phyloP scores from a whole-genome alignment of 148 eudicot species.

The Cornus suecica region DNA sequence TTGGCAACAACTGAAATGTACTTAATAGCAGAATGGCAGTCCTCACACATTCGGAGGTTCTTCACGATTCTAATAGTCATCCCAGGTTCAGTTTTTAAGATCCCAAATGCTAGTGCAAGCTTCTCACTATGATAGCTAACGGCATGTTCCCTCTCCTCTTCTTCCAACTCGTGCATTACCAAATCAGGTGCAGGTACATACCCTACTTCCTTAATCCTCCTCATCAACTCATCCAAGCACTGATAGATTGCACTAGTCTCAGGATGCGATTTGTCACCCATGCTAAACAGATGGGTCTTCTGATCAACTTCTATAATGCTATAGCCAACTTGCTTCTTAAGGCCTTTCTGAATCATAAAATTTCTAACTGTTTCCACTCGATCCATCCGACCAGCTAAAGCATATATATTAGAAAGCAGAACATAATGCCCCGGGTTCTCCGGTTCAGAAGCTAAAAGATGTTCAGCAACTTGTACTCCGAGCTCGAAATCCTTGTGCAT shows the following conservation, averaged over 20 bases:
- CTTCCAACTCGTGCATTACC: conserved; percentile 59
- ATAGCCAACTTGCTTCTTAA: conserved; percentile 58
- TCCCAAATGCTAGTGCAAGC: conserved; percentile 64
- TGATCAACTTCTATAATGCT: conserved; percentile 49
- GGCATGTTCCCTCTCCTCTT: conserved; percentile 55
- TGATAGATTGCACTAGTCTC: conserved; percentile 37
- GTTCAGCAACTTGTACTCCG: conserved; percentile 52
- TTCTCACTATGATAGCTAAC: conserved; percentile 68
- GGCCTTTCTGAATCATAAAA: conserved; percentile 39
- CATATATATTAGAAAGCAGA: conserved; percentile 51
- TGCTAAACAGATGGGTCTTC: conserved; percentile 49
- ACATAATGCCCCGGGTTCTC: conserved; percentile 51
- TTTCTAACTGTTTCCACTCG: conserved; percentile 46
- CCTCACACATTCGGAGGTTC: conserved; percentile 72
- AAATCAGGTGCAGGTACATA: conserved; percentile 45
- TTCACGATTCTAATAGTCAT: conserved; percentile 43
- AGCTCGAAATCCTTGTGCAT: conserved; percentile 51
- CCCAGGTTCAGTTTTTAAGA: conserved; percentile 35
- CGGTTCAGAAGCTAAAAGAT: conserved; percentile 54
- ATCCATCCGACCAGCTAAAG: conserved; percentile 59
- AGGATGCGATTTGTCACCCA: conserved; percentile 56
- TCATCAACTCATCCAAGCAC: conserved; percentile 54
- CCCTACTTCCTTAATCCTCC: conserved; percentile 44
- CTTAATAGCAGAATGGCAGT: conserved; percentile 65
- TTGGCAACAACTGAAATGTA: conserved; percentile 40